Conservation (phyloP, 306 rosid genomes). For the Clitoria ternatea region DNA sequence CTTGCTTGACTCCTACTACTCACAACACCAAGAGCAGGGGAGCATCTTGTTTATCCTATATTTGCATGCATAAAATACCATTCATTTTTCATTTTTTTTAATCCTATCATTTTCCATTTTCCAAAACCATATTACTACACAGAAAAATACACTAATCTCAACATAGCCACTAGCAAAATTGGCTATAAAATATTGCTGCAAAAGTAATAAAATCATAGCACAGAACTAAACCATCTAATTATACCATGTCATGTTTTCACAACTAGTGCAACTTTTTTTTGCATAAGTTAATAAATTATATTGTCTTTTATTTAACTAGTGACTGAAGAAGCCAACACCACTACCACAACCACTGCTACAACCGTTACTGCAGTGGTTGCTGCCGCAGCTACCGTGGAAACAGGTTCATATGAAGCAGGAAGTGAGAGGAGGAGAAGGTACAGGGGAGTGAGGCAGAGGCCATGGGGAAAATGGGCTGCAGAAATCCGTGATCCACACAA, state of each 20-base stretch:
- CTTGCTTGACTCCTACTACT: too few species aligned
- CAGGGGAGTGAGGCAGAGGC: slow-evolving; percentile 95
- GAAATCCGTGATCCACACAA: slow-evolving; percentile 95
- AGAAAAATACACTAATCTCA: not conserved
- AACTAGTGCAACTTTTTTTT: not conserved
- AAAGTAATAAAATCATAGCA: not conserved
- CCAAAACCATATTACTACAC: not conserved
- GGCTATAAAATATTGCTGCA: not conserved
- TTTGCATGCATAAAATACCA: slow-evolving; percentile 17
- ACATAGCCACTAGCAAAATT: not conserved
- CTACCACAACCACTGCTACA: not conserved
- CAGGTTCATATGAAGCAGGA: slow-evolving; percentile 29
- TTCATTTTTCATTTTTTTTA: not conserved
- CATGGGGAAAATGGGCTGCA: slow-evolving; percentile 99
- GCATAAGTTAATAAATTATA: not conserved
- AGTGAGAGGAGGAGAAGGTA: slow-evolving; percentile 63
- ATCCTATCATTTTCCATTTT: not conserved
- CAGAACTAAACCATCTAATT: not conserved
- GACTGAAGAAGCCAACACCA: slow-evolving; percentile 32
- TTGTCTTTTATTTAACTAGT: slow-evolving; percentile 1
- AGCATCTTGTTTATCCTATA: not conserved
- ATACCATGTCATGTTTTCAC: not conserved
- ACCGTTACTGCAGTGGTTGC: not conserved
- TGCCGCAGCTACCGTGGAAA: too few species aligned
- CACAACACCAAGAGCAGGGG: not conserved